Percentiles rank a stretch among this genome's conserved stretches.
These are phyloP conservation scores for Physaria fendleri DNA, from an alignment of 345 rosid genomes.

Conservation along the genomic window DNA sequence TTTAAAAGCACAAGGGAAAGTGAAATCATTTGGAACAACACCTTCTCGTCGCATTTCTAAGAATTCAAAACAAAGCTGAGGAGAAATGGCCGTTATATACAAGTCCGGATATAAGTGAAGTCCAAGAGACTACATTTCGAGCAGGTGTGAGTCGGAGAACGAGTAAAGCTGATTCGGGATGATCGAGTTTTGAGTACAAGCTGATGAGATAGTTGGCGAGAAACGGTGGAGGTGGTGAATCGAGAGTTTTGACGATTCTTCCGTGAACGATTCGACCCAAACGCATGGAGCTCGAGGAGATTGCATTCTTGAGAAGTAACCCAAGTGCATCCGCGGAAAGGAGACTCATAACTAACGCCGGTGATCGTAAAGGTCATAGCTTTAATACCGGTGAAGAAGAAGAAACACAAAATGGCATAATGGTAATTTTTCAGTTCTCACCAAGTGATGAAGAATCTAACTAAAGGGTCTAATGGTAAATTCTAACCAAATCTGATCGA, in stretches of 20 bases:
- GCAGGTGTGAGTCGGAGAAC: constrained; percentile 52
- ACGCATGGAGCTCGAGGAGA: constrained; percentile 38
- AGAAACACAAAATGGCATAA: constrained; percentile 1
- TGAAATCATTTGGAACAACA: constrained; percentile 65
- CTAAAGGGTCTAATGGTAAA: constrained; percentile 1
- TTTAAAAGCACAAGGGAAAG: constrained; percentile 78
- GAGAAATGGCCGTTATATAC: constrained; percentile 56
- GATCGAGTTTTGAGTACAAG: constrained; percentile 76
- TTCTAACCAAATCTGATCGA: neutral
- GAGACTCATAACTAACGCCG: constrained; percentile 36
- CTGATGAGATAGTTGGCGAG: constrained; percentile 58
- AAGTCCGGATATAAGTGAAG: constrained; percentile 62
- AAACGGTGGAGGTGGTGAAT: constrained; percentile 41
- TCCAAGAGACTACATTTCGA: constrained; percentile 80
- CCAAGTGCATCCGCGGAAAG: constrained; percentile 45
- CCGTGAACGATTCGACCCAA: constrained; percentile 67
- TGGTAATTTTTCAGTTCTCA: neutral
- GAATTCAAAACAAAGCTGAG: constrained; percentile 46
- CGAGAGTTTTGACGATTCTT: constrained; percentile 45
- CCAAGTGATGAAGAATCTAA: neutral
- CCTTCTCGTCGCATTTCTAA: constrained; percentile 46
- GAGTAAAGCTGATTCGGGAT: constrained; percentile 45
- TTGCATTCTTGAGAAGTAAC: constrained; percentile 41
- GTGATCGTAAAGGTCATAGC: constrained; percentile 14
- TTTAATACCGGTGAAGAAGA: neutral